Evolutionary conservation across 768 basidiomycete genomes (phyloP).

Genomic region (Lactifluus volemus): DNA sequence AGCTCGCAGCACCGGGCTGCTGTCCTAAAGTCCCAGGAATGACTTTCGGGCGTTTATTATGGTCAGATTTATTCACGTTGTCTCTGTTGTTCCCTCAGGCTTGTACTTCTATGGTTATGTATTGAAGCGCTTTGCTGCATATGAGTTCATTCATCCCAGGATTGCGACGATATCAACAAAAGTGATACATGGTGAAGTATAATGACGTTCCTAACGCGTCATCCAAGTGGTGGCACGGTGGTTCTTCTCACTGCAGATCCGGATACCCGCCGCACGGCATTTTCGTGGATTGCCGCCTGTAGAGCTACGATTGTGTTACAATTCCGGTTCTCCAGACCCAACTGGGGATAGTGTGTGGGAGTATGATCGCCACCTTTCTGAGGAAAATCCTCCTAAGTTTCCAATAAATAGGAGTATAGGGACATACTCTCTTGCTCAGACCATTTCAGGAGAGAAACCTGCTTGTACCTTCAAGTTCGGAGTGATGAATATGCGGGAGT

Average conservation of each 20-base stretch:
- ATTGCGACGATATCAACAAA: too few species aligned
- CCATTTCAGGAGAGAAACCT: too few species aligned
- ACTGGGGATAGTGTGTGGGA: constrained; percentile 3
- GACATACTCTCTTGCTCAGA: too few species aligned
- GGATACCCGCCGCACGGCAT: constrained; percentile 38
- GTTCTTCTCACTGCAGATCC: constrained; percentile 21
- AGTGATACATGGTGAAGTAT: neutral
- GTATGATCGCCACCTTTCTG: too few species aligned
- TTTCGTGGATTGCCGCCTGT: constrained; percentile 44
- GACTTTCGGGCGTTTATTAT: neutral
- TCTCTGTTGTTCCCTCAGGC: too few species aligned
- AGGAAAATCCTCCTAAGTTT: too few species aligned
- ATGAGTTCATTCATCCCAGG: neutral
- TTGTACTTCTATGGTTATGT: neutral
- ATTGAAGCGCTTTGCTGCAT: neutral
- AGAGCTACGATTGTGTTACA: constrained; percentile 37
- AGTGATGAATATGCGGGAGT: too few species aligned
- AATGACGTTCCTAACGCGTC: neutral
- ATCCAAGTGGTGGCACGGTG: too few species aligned
- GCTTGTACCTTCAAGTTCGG: too few species aligned
- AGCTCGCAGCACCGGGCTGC: neutral
- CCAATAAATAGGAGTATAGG: too few species aligned
- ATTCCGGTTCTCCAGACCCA: constrained; percentile 36
- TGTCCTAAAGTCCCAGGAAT: neutral
- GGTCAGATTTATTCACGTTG: neutral